A percentile compares a stretch with the other conserved stretches of the same genome.
phyloP scores from a whole-genome alignment of 2,329 filamentous ascomycete genomes.

The Xylariales sp. region DNA sequence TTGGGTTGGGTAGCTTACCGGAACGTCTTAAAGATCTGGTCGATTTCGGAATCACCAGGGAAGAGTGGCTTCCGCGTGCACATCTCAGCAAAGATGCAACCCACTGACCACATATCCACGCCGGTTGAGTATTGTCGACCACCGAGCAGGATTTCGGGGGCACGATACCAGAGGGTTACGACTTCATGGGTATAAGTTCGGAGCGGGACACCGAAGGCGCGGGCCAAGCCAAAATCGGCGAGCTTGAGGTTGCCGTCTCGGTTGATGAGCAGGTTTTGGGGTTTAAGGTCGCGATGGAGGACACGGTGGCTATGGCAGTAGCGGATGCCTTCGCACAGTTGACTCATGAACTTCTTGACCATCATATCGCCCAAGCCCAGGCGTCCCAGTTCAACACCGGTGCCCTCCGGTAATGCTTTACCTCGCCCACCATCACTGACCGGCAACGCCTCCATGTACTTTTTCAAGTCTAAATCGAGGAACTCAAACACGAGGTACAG shows the following conservation, averaged over 20 bases:
- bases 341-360: conserved; percentile 93
- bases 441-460: conserved; percentile 93
- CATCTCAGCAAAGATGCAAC: conserved; percentile 97
- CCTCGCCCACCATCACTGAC: conserved; percentile 86
- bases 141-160: conserved; percentile 89
- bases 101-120: conserved; percentile 95
- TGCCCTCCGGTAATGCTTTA: conserved; percentile 84
- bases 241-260: conserved; percentile 89
- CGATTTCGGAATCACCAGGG: conserved; percentile 91
- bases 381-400: conserved; percentile 70
- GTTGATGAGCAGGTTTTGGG: conserved; percentile 89
- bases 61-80: conserved; percentile 93
- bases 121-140: conserved; percentile 93
- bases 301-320: conserved; percentile 92
- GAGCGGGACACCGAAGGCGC: conserved; percentile 90
- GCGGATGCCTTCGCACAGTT: conserved; percentile 83
- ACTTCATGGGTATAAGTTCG: conserved; percentile 96
- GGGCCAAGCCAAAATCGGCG: conserved; percentile 88
- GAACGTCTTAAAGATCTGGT: conserved; percentile 96
- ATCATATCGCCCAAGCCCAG: conserved; percentile 82
- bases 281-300: conserved; percentile 89
- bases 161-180: conserved; percentile 92
- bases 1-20: conserved; percentile 63
- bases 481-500: conserved; percentile 94
- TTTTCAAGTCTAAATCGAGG: conserved; percentile 91